Conservation (phyloP, 768 basidiomycete species). For the Trametopsis cervina region DNA sequence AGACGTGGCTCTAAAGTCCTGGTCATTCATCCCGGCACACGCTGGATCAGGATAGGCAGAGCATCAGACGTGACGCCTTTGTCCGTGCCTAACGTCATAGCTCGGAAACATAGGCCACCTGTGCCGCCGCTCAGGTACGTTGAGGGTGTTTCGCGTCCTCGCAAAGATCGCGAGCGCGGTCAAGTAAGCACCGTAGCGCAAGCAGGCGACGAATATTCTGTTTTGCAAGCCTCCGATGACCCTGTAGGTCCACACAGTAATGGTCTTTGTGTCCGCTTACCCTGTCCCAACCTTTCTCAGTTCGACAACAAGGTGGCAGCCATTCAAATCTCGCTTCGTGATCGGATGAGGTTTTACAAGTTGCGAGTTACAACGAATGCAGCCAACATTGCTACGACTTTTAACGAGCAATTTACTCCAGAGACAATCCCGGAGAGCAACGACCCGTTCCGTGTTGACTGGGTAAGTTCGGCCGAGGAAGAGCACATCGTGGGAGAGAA, state of each 20-base stretch:
- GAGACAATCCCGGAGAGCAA: constrained; percentile 82
- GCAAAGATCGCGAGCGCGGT: constrained; percentile 26
- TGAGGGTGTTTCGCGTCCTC: constrained; percentile 50
- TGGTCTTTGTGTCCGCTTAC: too few species aligned
- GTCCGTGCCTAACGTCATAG: constrained; percentile 64
- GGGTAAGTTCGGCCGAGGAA: constrained; percentile 55
- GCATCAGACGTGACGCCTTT: constrained; percentile 74
- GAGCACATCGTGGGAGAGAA: constrained; percentile 66
- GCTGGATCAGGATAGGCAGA: constrained; percentile 64
- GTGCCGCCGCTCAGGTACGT: constrained; percentile 37
- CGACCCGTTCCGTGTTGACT: constrained; percentile 78
- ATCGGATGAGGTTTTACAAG: constrained; percentile 84
- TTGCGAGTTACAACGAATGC: constrained; percentile 68
- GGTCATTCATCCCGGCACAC: constrained; percentile 75
- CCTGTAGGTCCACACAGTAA: not conserved
- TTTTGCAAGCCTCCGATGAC: constrained; percentile 45
- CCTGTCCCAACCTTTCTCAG: constrained; percentile 27
- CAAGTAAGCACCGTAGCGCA: constrained; percentile 20
- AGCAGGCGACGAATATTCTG: constrained; percentile 45
- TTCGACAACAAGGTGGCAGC: constrained; percentile 73
- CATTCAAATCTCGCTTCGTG: constrained; percentile 65
- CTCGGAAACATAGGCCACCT: constrained; percentile 48
- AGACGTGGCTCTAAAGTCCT: constrained; percentile 76
- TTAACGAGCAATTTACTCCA: constrained; percentile 79
- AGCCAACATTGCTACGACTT: constrained; percentile 61